Evolutionary conservation across 192 early-diverging fungal genomes (phyloP).

Genomic region (Lobosporangium transversale): DNA sequence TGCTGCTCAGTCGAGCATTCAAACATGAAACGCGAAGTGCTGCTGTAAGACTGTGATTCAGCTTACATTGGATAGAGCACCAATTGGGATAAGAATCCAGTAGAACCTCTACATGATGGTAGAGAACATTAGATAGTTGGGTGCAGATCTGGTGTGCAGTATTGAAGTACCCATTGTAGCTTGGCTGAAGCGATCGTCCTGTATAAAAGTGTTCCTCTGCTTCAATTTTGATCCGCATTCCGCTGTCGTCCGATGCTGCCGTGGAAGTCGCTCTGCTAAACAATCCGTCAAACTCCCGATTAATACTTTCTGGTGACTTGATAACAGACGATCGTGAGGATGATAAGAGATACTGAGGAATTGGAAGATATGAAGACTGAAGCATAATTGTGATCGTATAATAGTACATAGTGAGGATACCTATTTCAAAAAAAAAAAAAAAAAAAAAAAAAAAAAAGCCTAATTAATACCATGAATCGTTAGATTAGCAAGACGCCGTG

Average conservation of each 20-base stretch:
- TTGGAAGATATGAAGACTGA: conserved; percentile 46
- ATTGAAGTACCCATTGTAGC: conserved; percentile 36
- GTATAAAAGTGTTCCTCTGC: conserved; percentile 13
- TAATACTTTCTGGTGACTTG: conserved; percentile 37
- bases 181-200: conserved; percentile 1
- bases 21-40: conserved; percentile 43
- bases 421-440: too few relatives aligned
- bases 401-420: conserved; percentile 36
- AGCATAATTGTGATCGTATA: conserved; percentile 51
- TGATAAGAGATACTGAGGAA: conserved; percentile 35
- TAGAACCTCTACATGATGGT: conserved; percentile 44
- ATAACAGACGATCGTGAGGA: conserved; percentile 12
- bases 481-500: too few relatives aligned
- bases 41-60: conserved; percentile 32
- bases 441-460: too few relatives aligned
- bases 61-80: conserved; percentile 40
- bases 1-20: conserved; percentile 37
- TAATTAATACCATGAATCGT: too few relatives aligned
- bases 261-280: conserved; percentile 24
- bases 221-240: conserved; percentile 26
- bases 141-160: conserved; percentile 50
- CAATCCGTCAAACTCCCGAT: conserved; percentile 29
- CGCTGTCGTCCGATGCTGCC: conserved; percentile 10
- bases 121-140: conserved; percentile 46
- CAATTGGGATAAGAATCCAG: conserved; percentile 42